phyloP scores from a whole-genome alignment of 23 red algal genomes.

The Gracilariopsis chorda region DNA sequence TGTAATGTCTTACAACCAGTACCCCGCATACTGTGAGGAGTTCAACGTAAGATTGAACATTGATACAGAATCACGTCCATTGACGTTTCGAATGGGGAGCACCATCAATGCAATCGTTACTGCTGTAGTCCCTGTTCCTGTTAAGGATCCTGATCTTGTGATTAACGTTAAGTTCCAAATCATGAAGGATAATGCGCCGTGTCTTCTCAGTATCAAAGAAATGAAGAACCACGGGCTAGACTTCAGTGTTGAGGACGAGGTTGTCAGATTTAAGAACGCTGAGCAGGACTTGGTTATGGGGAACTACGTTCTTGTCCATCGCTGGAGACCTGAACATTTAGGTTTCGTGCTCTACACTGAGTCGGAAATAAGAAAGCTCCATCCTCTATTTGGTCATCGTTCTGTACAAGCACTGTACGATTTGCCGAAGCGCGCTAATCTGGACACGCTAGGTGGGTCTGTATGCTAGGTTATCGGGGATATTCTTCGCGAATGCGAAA shows the following conservation, averaged over 20 bases:
- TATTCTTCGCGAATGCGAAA: neutral
- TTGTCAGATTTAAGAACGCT: neutral
- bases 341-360: conserved; percentile 1
- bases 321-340: neutral
- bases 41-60: neutral
- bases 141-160: conserved; percentile 22
- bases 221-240: conserved; percentile 19
- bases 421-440: conserved; percentile 1
- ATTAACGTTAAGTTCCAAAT: conserved; percentile 31
- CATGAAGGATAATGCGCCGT: neutral
- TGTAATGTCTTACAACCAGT: neutral
- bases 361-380: conserved; percentile 29
- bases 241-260: neutral
- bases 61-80: neutral
- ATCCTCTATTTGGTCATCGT: conserved; percentile 25
- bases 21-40: neutral
- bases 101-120: neutral
- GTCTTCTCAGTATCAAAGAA: neutral
- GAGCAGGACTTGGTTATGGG: neutral
- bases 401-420: neutral
- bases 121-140: conserved; percentile 5
- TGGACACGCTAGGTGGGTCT: neutral
- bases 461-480: neutral
- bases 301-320: conserved; percentile 37
- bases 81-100: neutral